phyloP scores from a whole-genome alignment of 2,329 filamentous ascomycete species.

The Fusarium armeniacum region DNA sequence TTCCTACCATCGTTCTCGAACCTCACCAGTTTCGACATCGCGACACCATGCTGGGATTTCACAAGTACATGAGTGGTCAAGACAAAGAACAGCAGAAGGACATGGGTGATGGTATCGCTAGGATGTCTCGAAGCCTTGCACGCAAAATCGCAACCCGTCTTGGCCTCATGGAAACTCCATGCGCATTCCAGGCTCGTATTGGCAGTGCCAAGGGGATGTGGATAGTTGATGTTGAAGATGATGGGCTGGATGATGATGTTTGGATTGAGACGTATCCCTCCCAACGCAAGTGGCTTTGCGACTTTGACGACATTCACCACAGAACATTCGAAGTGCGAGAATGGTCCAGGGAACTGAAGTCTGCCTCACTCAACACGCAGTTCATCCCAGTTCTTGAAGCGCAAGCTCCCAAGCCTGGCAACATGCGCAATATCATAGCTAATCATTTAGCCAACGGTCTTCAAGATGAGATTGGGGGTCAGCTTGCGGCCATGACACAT shows the following conservation, averaged over 20 bases:
- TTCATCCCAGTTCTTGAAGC: conserved; percentile 77
- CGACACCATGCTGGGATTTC: conserved; percentile 18
- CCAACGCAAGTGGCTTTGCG: conserved; percentile 76
- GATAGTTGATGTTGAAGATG: conserved; percentile 70
- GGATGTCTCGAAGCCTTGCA: conserved; percentile 73
- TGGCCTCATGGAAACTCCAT: conserved; percentile 68
- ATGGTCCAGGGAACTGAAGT: conserved; percentile 50
- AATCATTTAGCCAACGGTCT: conserved; percentile 65
- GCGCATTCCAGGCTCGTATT: conserved; percentile 77
- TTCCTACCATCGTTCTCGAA: conserved; percentile 62
- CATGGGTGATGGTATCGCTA: conserved; percentile 77
- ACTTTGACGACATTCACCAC: conserved; percentile 63
- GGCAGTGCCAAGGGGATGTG: conserved; percentile 83
- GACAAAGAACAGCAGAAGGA: conserved; percentile 52
- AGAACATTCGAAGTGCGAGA: conserved; percentile 76
- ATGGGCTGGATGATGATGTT: conserved; percentile 57
- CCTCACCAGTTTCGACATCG: conserved; percentile 59
- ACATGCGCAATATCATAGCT: conserved; percentile 65
- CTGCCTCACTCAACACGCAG: conserved; percentile 74
- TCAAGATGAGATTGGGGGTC: conserved; percentile 63
- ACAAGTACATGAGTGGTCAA: conserved; percentile 74
- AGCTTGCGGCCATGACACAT: conserved; percentile 65
- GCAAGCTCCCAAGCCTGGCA: conserved; percentile 61
- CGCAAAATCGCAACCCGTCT: conserved; percentile 64
- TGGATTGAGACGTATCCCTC: conserved; percentile 78